A percentile compares a stretch with the other conserved stretches of the same genome.
These are phyloP conservation scores for Amanita molliuscula DNA, from an alignment of 768 basidiomycete genomes.

Conservation along the genomic window DNA sequence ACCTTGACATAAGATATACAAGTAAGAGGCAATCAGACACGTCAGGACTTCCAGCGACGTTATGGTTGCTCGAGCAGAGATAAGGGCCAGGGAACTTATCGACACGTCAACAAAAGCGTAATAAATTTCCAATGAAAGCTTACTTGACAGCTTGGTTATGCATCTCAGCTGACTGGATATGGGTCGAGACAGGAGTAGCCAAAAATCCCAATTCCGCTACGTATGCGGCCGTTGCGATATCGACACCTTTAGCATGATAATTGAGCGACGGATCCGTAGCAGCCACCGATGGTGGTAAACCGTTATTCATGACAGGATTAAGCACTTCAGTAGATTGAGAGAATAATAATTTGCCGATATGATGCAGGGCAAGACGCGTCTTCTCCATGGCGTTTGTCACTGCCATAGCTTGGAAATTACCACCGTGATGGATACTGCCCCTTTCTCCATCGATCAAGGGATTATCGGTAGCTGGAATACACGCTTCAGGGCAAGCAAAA, in stretches of 20 bases:
- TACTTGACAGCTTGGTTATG: slow-evolving; percentile 81
- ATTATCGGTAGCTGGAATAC: slow-evolving; percentile 64
- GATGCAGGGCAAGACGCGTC: slow-evolving; percentile 60
- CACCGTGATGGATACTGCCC: slow-evolving; percentile 61
- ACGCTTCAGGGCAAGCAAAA: slow-evolving; percentile 3
- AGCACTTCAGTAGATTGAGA: slow-evolving; percentile 65
- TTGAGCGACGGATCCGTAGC: slow-evolving; percentile 68
- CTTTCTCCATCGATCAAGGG: slow-evolving; percentile 66
- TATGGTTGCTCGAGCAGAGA: slow-evolving; percentile 67
- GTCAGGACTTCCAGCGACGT: slow-evolving; percentile 61
- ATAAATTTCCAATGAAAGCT: slow-evolving; percentile 15
- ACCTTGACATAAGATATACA: slow-evolving; percentile 66
- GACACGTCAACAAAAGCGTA: background rate
- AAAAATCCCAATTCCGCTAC: slow-evolving; percentile 70
- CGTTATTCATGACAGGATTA: slow-evolving; percentile 75
- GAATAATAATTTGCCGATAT: slow-evolving; percentile 63
- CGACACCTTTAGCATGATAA: slow-evolving; percentile 70
- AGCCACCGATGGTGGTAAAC: slow-evolving; percentile 64
- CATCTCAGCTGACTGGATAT: slow-evolving; percentile 79
- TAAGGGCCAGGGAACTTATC: slow-evolving; percentile 48
- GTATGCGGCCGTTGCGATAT: slow-evolving; percentile 77
- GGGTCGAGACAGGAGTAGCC: slow-evolving; percentile 68
- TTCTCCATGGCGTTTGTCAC: slow-evolving; percentile 81
- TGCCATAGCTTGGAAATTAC: slow-evolving; percentile 84
- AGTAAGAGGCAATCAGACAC: slow-evolving; percentile 58